phyloP scores from a whole-genome alignment of 129 eudicot genomes.

The Solidago caesia region DNA sequence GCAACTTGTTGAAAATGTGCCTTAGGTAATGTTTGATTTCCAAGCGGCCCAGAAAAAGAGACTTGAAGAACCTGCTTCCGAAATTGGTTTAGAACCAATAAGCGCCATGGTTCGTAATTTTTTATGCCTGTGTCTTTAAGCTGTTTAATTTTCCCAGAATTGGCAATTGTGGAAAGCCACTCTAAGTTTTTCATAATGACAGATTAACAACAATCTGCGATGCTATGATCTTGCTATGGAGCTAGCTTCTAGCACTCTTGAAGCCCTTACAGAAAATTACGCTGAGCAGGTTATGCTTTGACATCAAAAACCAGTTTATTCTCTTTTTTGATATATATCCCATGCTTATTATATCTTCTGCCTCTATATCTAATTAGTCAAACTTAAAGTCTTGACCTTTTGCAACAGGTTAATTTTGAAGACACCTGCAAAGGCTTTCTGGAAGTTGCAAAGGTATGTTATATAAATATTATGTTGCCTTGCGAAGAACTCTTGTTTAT shows the following conservation, averaged over 20 bases:
- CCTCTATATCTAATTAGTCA: background rate
- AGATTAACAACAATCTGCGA: slow-evolving; percentile 91
- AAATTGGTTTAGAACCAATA: slow-evolving; percentile 88
- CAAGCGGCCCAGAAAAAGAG: slow-evolving; percentile 92
- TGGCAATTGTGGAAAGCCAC: background rate
- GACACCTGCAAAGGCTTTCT: slow-evolving; percentile 99
- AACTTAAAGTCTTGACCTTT: slow-evolving; percentile 10
- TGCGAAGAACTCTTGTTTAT: background rate
- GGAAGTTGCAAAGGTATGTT: slow-evolving; percentile 89
- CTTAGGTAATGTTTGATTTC: slow-evolving; percentile 92
- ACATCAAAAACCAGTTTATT: slow-evolving; percentile 3
- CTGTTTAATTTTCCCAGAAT: slow-evolving; percentile 14
- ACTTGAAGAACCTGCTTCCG: slow-evolving; percentile 95
- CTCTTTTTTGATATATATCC: background rate
- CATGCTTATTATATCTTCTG: background rate
- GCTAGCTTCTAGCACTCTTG: slow-evolving; percentile 85
- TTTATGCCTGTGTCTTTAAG: background rate
- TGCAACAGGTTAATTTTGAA: slow-evolving; percentile 87
- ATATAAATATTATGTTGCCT: background rate
- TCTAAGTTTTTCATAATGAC: slow-evolving; percentile 22
- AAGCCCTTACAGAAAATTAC: slow-evolving; percentile 84
- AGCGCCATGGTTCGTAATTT: slow-evolving; percentile 82
- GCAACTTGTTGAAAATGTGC: slow-evolving; percentile 15
- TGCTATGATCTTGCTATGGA: slow-evolving; percentile 99
- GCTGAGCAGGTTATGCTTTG: slow-evolving; percentile 75